These are phyloP conservation scores for Knoxia roxburghii DNA, from an alignment of 257 asterid genomes.

Conservation along the genomic window DNA sequence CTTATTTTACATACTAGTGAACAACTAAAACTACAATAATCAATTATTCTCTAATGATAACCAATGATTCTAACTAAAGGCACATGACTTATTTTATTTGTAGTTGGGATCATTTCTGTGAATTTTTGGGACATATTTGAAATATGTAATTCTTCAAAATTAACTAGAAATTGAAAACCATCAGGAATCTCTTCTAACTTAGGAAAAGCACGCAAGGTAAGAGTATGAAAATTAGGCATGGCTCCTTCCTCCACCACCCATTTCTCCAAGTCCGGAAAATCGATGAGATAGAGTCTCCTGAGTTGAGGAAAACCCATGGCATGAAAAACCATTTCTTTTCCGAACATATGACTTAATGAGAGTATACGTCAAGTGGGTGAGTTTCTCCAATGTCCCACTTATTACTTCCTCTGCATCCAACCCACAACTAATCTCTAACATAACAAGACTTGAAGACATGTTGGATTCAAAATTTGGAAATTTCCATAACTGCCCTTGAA, in stretches of 20 bases:
- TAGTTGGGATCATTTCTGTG: not conserved
- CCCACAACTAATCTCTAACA: not conserved
- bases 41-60: too few relatives aligned
- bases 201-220: not conserved
- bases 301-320: constrained; percentile 11
- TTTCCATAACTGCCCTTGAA: not conserved
- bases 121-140: not conserved
- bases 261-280: constrained; percentile 1
- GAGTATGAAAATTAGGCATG: constrained; percentile 10
- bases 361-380: constrained; percentile 12
- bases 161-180: constrained; percentile 3
- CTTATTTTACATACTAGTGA: too few relatives aligned
- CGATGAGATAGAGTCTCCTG: not conserved
- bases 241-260: constrained; percentile 22
- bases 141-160: constrained; percentile 6
- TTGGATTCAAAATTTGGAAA: not conserved
- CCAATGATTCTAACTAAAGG: not conserved
- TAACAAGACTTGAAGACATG: not conserved
- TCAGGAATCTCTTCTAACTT: constrained; percentile 11
- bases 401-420: not conserved
- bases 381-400: constrained; percentile 9
- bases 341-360: not conserved
- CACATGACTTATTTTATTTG: constrained; percentile 1
- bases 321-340: constrained; percentile 10
- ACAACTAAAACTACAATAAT: too few relatives aligned